Base-by-base conservation (phyloP, 495 filamentous ascomycete genomes). In the Chaetomium tenue region DNA sequence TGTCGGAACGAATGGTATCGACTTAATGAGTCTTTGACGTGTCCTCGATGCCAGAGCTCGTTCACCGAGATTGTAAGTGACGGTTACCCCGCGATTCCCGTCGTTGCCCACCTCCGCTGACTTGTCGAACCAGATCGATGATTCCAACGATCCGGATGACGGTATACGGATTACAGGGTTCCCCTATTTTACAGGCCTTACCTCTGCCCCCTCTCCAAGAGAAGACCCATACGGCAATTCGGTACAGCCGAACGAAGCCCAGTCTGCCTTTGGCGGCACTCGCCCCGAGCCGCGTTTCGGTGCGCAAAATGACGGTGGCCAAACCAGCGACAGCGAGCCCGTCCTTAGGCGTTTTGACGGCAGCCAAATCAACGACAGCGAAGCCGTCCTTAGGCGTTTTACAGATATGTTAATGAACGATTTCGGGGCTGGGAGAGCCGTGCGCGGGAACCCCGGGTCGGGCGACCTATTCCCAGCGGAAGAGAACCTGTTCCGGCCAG, bases 1-100 rank as follows among this genome's bases (percentile, higher is more conserved):
- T 98, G 94, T 79, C 68, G 82, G 44, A 79, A 88, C 52, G 89
- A 96, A 68, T 97, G 91, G 91, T 88, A 85, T 64, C 79, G 83
- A 59, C 84, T 90, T 68, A 82, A 89, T 66, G 84, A 82, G 33
- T 65, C 64, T 40, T 75, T 96, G 57, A 74, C 73, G 15, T 98
- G 94, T 66, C 92, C 93, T n/a, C 70, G 76, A 9, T 98, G 94
- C 71, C 63, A 80, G 15, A 84, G 85, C n/a, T 90, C 95, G 7
- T 87, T 90, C 72, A 89, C 85, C 8, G 91, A 98, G 77, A 93
- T 97, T 63, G 93, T 91, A 73, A 64, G 86, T 81, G 50, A 48
- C 30, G 5, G 4, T 39, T 20, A 18, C 5, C 28, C 33, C 47
- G 12, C 60, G 20, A 58, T 55, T 16, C 6, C 44, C 12, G 5